Base-by-base conservation (phyloP, 2,329 filamentous ascomycete genomes). In the Neofusicoccum sp. region DNA sequence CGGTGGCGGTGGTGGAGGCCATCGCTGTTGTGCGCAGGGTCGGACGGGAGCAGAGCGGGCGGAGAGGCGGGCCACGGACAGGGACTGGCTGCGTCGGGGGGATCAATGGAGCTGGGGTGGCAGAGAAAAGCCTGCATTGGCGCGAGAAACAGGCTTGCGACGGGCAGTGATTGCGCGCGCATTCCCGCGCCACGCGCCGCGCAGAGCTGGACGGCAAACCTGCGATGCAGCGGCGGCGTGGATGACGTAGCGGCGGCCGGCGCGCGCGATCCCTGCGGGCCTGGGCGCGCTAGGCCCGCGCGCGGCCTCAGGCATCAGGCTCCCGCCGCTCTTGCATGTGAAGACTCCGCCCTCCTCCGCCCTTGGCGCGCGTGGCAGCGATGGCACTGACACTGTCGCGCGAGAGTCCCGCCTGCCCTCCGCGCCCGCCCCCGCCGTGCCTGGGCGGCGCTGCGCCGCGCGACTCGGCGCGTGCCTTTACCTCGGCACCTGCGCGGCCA, bases 391-490 rank as follows among this genome's bases (percentile, higher is more conserved):
- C n/a, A n/a, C n/a, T n/a, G n/a, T n/a, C n/a, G n/a, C n/a, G n/a
- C n/a, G n/a, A n/a, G n/a, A n/a, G n/a, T n/a, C n/a, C n/a, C n/a
- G 11, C 6, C 36, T 1, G 36, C 36, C 6, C 36, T 40, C 16
- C 14, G 12, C 12, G 4, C 4, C 14, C 36, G 34, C 3, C 34
- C 9, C 34, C 34, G 12, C 14, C 7, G 36, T 40, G 34, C 28
- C 31, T 51, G 7, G 11, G 16, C 31, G 47, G n/a, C 41, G 41
- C 41, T 26, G 16, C 20, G n/a, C 47, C 31, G 53, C 30, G 11
- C 40, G 45, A 51, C n/a, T 41, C 57, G 45, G 57, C 44, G 57
- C 24, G 44, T 34, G 45, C 53, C 38, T 60, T 51, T 60, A 60
- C 57, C 57, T 60, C 57, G 57, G 57, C 57, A 51, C 16, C 57